These are phyloP conservation scores for Hyphodiscus sp. DNA, from an alignment of 2,329 filamentous ascomycete genomes.

Conservation along the genomic window DNA sequence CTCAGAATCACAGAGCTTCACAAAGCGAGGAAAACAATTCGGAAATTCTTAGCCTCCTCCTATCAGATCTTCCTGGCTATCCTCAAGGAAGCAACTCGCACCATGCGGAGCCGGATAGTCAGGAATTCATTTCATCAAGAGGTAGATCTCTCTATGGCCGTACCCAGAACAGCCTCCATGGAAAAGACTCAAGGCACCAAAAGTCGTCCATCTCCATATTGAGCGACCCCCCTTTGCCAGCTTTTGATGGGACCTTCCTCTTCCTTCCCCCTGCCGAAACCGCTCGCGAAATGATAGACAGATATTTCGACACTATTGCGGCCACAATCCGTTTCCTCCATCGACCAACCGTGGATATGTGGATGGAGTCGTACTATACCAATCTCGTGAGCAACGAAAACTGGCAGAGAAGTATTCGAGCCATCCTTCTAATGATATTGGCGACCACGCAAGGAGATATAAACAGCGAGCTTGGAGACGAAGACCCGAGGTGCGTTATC, in stretches of 20 bases:
- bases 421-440: slow-evolving; percentile 43
- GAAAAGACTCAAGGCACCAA: slow-evolving; percentile 32
- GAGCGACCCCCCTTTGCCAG: slow-evolving; percentile 35
- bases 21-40: too few relatives aligned
- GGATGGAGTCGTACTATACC: slow-evolving; percentile 31
- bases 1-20: too few relatives aligned
- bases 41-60: too few relatives aligned
- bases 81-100: too few relatives aligned
- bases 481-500: too few relatives aligned
- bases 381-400: background rate
- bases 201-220: slow-evolving; percentile 33
- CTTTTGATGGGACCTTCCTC: slow-evolving; percentile 38
- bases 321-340: slow-evolving; percentile 55
- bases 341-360: slow-evolving; percentile 43
- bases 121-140: too few relatives aligned
- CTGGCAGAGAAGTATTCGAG: slow-evolving; percentile 3
- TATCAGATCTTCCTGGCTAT: too few relatives aligned
- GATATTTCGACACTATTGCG: slow-evolving; percentile 55
- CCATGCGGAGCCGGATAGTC: too few relatives aligned
- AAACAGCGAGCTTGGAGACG: too few relatives aligned
- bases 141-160: too few relatives aligned
- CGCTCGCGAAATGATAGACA: slow-evolving; percentile 31
- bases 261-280: slow-evolving; percentile 27
- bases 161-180: slow-evolving; percentile 39
- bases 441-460: slow-evolving; percentile 21